Base-by-base conservation (phyloP, 2,329 filamentous ascomycete genomes). In the Venturia nashicola region DNA sequence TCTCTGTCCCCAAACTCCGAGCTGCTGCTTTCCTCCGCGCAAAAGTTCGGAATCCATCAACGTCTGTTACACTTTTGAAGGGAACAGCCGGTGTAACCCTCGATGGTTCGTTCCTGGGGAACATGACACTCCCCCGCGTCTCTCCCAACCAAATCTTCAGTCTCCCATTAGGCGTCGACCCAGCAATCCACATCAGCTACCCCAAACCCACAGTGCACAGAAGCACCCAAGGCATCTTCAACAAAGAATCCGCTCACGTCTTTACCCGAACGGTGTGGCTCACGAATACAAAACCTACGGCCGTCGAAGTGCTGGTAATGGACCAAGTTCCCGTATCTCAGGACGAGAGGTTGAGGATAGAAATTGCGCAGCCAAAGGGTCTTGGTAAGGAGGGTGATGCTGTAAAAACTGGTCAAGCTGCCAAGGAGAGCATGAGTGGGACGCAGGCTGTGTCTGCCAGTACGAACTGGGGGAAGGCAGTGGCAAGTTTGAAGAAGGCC, bases 251-350 rank as follows among this genome's bases (percentile, higher is more conserved):
- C 66, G 79, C 74, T 66, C 77, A 76, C 32, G 71, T 80, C 2
- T 86, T 82, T 69, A 76, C 71, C 1, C 81, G 83, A 2, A 72
- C 71, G 36, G 68, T 83, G 36, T 79, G 75, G 3, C 70, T 86
- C 12, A 75, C 77, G 34, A 86, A 86, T 69, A 82, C 80, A 1
- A 75, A 74, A 61, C 27, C 63, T 0, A 62, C 54, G 18, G 69
- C 77, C 0, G 75, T 82, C 16, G 76, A 76, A 1, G 48, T 87
- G 2, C 73, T 80, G 0, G 79, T 86, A 34, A 70, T 83, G 2
- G 85, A 87, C 66, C 84, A 87, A 72, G 75, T 86, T 2, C 85
- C 84, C 3, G 76, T 86, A n/a, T 83, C 79, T 27, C 79, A 86
- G 70, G 83, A 86, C 63, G 83, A 86, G 70, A 75, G 78, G 48